Evolutionary conservation across 495 filamentous ascomycete genomes (phyloP), one percentile per base, ranked within the genome.

Genomic region (Daldinia decipiens): DNA sequence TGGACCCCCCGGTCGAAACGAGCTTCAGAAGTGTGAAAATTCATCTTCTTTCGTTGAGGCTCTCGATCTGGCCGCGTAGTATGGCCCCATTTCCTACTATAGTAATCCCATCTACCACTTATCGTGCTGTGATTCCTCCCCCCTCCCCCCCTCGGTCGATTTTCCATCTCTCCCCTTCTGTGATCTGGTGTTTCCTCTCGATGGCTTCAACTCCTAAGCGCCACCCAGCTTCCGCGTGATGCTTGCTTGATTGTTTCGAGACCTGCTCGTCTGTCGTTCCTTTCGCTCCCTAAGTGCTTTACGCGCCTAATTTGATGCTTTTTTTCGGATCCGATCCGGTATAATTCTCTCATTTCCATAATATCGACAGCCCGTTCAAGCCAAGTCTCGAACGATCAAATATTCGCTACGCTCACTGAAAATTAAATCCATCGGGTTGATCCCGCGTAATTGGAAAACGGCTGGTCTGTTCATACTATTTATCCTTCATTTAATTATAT

Each of bases 381-480:
- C 21, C 7, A 21, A 15, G 58, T 56, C 62, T 52, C 57, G 19
- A 45, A 47, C 54, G 27, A 59, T 53, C 50, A 62, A 54, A 45
- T 21, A 12, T 38, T 58, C 65, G 61, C 65, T 54, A 66, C 66
- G 62, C 27, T 66, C 50, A 26, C 43, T 50, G 34, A 61, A 55
- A 27, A 24, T 52, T 29, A 29, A 29, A 29, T 29, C 6, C 19
- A 13, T 29, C 31, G 76, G 75, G 75, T 78, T 78, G 74, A 79
- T 62, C 74, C 75, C 74, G 74, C 70, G 57, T 63, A 62, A 66
- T 54, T 63, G 56, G 45, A 70, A 70, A 68, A 80, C 80, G 75
- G 79, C 80, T 79, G 78, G 80, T 65, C 79, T 76, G 75, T 78
- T 77, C 54, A 59, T 60, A 65, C 58, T 59, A 21, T 57, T 66